phyloP scores from a whole-genome alignment of 2,329 filamentous ascomycete species.

The Trichoderma brevicompactum region DNA sequence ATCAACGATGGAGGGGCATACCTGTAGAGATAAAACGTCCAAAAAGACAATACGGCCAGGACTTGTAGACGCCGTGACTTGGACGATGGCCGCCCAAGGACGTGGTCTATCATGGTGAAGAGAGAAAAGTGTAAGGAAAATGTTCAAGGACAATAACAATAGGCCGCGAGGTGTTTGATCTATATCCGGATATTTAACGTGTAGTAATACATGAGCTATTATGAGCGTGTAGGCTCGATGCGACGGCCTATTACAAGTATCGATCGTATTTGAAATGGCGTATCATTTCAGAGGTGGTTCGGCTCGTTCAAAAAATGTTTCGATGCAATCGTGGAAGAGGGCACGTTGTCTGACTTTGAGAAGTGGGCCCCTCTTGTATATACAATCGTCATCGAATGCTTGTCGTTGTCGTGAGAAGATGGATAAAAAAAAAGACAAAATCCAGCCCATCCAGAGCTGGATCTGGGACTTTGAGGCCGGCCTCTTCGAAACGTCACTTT shows the following conservation, averaged over 20 bases:
- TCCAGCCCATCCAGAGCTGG: background rate
- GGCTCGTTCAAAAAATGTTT: background rate
- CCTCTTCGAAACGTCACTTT: background rate
- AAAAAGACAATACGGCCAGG: slow-evolving; percentile 86
- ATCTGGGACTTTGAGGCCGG: background rate
- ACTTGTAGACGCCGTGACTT: slow-evolving; percentile 94
- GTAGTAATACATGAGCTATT: slow-evolving; percentile 14
- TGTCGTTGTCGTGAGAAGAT: background rate
- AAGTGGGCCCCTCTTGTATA: background rate
- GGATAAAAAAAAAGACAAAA: background rate
- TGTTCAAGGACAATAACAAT: background rate
- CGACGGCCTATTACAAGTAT: background rate
- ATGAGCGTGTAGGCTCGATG: slow-evolving; percentile 1
- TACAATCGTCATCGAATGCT: background rate
- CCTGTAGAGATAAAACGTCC: slow-evolving; percentile 83
- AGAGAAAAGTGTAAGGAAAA: background rate
- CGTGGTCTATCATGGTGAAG: slow-evolving; percentile 73
- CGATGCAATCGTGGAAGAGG: background rate
- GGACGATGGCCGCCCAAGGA: slow-evolving; percentile 85
- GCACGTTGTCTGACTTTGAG: background rate
- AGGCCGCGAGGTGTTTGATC: slow-evolving; percentile 5
- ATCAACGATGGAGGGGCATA: slow-evolving; percentile 44
- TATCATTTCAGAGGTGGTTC: background rate
- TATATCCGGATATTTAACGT: slow-evolving; percentile 11
- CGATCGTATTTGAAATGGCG: background rate